Base-by-base conservation (phyloP, 164 flowering plant genomes). In the Echeveria elegans region DNA sequence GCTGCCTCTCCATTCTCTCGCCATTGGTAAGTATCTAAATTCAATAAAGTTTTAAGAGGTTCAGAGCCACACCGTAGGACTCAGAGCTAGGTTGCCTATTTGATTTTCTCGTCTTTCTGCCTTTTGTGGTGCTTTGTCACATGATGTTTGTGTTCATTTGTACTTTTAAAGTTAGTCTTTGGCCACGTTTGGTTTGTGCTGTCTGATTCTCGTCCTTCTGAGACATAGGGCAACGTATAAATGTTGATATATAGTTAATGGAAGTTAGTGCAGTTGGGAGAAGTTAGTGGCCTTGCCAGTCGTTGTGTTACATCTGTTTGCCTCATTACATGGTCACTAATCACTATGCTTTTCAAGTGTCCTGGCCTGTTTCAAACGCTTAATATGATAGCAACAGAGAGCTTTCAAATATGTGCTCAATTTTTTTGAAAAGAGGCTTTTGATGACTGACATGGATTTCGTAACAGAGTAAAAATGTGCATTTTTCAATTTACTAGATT, bases 1-100 rank as follows among this genome's bases (percentile, higher is more conserved):
- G 11, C 26, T 21, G 4, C 58, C 40, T 26, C 6, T 64, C 43
- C 26, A 47, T 18, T 66, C 68, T 68, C 77, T 64, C 43, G 32
- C 76, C 73, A 69, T 76, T 63, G 40, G 15, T 15, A 43, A 1
- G 18, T 11, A 63, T 5, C 41, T 5, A 8, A 3, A 11, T 23
- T 18, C 38, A 19, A 15, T 31, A 32, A 10, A 9, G 15, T 43
- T 40, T 43, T 63, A 63, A 8, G 43, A 38, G 41, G 8, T 18
- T 11, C 19, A 34, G 26, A 63, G 60, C 60, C 29, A 50, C 2
- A 21, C 26, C 38, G 41, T 19, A 63, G n/a, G 64, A 31, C 26
- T 30, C 16, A 61, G 21, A 11, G 16, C 16, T 36, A 4, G 21
- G 14, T 32, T 43, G 29, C 60, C 10, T n/a, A 10, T 3, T 58